Evolutionary conservation across 2,329 filamentous ascomycete genomes (phyloP).

Genomic region (Calonectria leucothoes): DNA sequence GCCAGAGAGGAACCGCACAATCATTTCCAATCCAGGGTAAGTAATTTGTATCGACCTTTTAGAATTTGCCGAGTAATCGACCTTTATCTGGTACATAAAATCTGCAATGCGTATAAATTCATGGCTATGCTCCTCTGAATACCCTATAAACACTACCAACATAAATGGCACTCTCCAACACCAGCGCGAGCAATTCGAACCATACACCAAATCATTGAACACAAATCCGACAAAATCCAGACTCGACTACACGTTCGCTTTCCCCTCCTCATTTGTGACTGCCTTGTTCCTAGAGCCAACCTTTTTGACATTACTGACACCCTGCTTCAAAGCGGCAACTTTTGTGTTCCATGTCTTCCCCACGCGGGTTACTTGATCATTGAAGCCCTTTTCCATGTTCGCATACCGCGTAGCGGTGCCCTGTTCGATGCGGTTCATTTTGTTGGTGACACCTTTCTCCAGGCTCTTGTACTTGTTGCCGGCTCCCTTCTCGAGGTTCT

Average conservation of each 20-base stretch:
- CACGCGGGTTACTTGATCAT: not conserved
- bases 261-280: not conserved
- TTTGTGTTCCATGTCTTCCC: not conserved
- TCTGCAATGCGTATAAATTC: not conserved
- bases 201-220: not conserved
- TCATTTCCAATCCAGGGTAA: too few relatives aligned
- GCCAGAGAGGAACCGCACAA: too few relatives aligned
- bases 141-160: not conserved
- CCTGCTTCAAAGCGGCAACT: not conserved
- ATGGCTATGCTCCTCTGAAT: not conserved
- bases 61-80: too few relatives aligned
- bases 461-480: slow-evolving; percentile 6
- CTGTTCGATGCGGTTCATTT: not conserved
- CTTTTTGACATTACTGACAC: not conserved
- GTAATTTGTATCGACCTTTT: too few relatives aligned
- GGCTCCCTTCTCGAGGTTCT: slow-evolving; percentile 19
- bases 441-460: slow-evolving; percentile 4
- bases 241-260: not conserved
- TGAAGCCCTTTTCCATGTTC: not conserved
- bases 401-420: not conserved
- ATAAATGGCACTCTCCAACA: not conserved
- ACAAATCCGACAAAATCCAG: not conserved
- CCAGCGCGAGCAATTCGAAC: not conserved
- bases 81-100: not conserved
- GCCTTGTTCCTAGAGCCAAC: not conserved